Base-by-base conservation (phyloP, 148 eudicot species). In the Oxyria digyna region DNA sequence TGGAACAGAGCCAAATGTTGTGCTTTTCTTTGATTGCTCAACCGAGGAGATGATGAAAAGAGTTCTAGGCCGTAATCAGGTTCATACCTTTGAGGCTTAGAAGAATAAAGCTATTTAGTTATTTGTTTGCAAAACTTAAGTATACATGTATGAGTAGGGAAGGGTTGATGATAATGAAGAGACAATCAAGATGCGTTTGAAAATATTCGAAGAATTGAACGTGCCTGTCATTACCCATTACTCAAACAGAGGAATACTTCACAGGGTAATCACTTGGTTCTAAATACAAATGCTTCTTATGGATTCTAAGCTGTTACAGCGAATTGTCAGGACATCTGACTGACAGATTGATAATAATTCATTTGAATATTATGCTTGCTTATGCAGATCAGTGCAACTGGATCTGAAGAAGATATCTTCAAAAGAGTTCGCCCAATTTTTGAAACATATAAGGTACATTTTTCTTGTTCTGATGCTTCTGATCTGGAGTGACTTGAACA, bases 1-100 rank as follows among this genome's bases (percentile, higher is more conserved):
- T 64, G 96, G 98, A 70, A 73, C 83, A 62, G 89, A 84, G 63
- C 98, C 98, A 71, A 79, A 85, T 70, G 77, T 87, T 62, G 98
- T 93, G 77, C 96, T 93, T 68, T 93, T 93, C 81, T 93, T 93
- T 77, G 98, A 93, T 77, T 93, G 91, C 72, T 87, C 96, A 42
- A 88, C 89, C 69, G 91, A 87, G 70, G 89, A 75, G 79, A 93
- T 93, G 98, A 75, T 93, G 79, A 86, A 84, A 75, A 87, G 98
- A 78, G 87, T 89, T 65, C 74, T 87, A 37, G 83, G 82, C 63
- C 95, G 98, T 77, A 89, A 89, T 48, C 82, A 92, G 96, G 97
- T 88, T 52, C 69, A 3, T 48, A 35, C 62, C 24, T 54, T 52
- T 33, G 64, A 52, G 4, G 27, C 37, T 21, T 15, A 14, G 26